These are phyloP conservation scores for Penicillium palitans DNA, from an alignment of 2,329 filamentous ascomycete species.

Conservation along the genomic window DNA sequence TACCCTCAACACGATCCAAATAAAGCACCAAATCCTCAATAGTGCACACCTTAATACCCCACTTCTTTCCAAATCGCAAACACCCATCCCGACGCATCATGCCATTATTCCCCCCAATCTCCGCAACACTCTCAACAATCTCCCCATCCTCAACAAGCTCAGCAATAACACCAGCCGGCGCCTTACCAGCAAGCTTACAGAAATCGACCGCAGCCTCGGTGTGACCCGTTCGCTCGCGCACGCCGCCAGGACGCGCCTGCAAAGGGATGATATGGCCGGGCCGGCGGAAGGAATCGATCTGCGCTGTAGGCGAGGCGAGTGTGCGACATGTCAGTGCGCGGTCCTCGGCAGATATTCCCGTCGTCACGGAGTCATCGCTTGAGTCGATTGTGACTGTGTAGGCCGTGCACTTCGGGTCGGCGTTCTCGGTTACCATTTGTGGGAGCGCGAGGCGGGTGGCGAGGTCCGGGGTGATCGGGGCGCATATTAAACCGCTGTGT, in stretches of 20 bases:
- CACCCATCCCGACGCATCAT: constrained; percentile 93
- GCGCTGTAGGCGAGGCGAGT: constrained; percentile 67
- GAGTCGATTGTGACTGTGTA: constrained; percentile 91
- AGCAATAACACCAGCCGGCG: constrained; percentile 75
- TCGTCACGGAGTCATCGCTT: constrained; percentile 69
- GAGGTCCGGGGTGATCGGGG: constrained; percentile 70
- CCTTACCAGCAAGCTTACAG: constrained; percentile 79
- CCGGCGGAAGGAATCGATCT: constrained; percentile 66
- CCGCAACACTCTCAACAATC: constrained; percentile 66
- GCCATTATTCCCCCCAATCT: constrained; percentile 64
- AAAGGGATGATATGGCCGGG: constrained; percentile 92
- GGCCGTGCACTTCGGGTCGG: constrained; percentile 83
- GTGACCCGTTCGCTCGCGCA: constrained; percentile 77
- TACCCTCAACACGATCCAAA: constrained; percentile 71
- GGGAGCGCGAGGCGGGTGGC: constrained; percentile 73
- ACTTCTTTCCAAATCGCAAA: constrained; percentile 81
- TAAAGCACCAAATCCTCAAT: constrained; percentile 86
- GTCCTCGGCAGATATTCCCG: constrained; percentile 88
- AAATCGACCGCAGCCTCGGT: constrained; percentile 94
- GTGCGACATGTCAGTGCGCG: constrained; percentile 76
- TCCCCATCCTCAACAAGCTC: constrained; percentile 88
- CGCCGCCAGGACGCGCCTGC: constrained; percentile 74
- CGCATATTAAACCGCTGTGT: constrained; percentile 79
- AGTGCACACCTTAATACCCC: constrained; percentile 89
- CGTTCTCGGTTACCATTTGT: constrained; percentile 81